Conservation (phyloP, 2,329 filamentous ascomycete genomes). For the Fusarium protoensiforme region DNA sequence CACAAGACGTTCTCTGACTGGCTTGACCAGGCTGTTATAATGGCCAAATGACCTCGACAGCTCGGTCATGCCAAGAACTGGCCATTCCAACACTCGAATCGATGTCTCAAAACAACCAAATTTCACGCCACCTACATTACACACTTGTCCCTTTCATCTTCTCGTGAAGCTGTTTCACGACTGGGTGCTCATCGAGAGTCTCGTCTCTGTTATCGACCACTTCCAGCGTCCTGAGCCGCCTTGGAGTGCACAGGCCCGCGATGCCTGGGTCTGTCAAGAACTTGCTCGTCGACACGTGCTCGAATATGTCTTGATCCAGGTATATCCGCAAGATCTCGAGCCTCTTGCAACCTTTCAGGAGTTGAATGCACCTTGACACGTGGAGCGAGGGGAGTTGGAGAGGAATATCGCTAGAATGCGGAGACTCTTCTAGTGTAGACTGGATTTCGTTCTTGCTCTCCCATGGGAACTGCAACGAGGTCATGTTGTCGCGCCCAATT, state of each 20-base stretch:
- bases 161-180: not conserved
- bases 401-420: not conserved
- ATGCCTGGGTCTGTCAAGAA: slow-evolving; percentile 14
- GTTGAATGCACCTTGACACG: slow-evolving; percentile 4
- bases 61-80: not conserved
- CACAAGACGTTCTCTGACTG: no score
- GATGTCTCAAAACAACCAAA: not conserved
- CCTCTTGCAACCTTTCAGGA: slow-evolving; percentile 8
- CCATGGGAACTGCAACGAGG: slow-evolving; percentile 11
- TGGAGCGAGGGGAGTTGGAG: slow-evolving; percentile 1
- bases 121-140: not conserved
- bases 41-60: no score
- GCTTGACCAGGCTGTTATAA: no score
- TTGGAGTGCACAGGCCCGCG: not conserved
- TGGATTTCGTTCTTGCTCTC: slow-evolving; percentile 4
- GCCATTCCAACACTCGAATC: not conserved
- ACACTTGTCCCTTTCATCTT: not conserved
- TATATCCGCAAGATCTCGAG: slow-evolving; percentile 3
- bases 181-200: not conserved
- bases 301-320: not conserved
- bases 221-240: not conserved
- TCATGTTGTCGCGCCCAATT: slow-evolving; percentile 18
- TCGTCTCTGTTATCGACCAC: not conserved
- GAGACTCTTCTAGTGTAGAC: not conserved
- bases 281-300: not conserved